Evolutionary conservation across 23 red algal genomes (phyloP), one percentile per base, ranked within the genome.

Genomic region (Porphyridium purpureum): DNA sequence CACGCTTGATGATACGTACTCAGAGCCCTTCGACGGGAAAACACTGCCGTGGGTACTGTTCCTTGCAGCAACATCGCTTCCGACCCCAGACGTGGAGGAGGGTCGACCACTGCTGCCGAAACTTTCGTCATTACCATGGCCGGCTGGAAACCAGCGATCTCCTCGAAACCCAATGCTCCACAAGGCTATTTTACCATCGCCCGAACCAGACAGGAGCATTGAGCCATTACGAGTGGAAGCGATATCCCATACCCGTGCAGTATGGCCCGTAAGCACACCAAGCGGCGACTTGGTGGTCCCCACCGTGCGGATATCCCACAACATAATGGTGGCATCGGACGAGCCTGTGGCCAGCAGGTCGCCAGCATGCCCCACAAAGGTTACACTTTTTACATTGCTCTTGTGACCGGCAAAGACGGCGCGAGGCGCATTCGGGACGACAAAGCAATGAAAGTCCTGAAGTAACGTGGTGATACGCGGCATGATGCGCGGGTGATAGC

Each of bases 181-280:
- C 33, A 98, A 33, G 23, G 79, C 67, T 22, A 98, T 59, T 21
- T 44, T 67, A 2, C 90, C 80, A 49, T 98, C 90, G 24, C 69
- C 90, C 53, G 62, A 67, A 17, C 62, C 80, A 14, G 55, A 73
- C 25, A 80, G 79, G 22, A 98, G 62, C 59, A 80, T 35, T 28
- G 50, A 47, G 5, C 90, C 90, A 48, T 64, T 72, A 7, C 54
- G 67, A 21, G 79, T 76, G 3, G 75, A 57, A 48, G 60, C 64
- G 2, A 98, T 32, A 40, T 98, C 90, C 90, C 90, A 98, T 15
- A 98, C 59, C 29, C 90, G 66, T 24, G 90, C 76, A 15, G 64
- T 59, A 54, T 98, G 90, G 1, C 80, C 90, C 19, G 60, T 44
- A 27, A 98, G 55, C 61, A 64, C 48, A 1, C 44, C 23, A 20